Conservation (phyloP, 768 basidiomycete species). For the Boletus coccyginus region DNA sequence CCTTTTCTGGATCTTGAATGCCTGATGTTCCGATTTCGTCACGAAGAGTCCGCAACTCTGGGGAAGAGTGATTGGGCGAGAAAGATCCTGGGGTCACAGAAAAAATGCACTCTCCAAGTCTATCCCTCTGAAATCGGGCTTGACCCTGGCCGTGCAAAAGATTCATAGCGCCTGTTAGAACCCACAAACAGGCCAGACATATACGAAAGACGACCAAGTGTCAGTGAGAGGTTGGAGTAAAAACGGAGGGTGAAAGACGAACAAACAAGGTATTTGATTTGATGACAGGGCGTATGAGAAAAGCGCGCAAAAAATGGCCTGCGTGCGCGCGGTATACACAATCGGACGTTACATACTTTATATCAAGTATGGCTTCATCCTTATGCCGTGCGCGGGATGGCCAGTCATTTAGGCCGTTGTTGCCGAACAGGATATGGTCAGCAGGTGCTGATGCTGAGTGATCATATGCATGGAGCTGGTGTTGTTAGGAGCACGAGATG, state of each 20-base stretch:
- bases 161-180: background rate
- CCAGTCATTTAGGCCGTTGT: background rate
- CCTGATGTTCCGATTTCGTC: background rate
- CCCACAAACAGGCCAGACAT: too few species aligned
- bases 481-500: background rate
- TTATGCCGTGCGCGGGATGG: conserved; percentile 8
- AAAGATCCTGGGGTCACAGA: background rate
- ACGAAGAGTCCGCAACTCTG: conserved; percentile 12
- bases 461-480: background rate
- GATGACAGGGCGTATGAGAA: background rate
- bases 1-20: conserved; percentile 8
- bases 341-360: background rate
- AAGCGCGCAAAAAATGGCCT: background rate
- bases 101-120: background rate
- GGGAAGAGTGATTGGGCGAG: background rate
- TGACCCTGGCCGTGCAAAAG: background rate
- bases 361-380: conserved; percentile 12
- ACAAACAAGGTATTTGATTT: background rate
- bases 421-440: background rate
- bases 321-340: background rate
- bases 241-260: background rate
- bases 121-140: background rate
- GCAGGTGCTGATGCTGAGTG: background rate
- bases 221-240: background rate
- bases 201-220: background rate